Evolutionary conservation across 2,329 filamentous ascomycete species (phyloP), one percentile per base, ranked within the genome.

Genomic region (Pestalotiopsis fici): DNA sequence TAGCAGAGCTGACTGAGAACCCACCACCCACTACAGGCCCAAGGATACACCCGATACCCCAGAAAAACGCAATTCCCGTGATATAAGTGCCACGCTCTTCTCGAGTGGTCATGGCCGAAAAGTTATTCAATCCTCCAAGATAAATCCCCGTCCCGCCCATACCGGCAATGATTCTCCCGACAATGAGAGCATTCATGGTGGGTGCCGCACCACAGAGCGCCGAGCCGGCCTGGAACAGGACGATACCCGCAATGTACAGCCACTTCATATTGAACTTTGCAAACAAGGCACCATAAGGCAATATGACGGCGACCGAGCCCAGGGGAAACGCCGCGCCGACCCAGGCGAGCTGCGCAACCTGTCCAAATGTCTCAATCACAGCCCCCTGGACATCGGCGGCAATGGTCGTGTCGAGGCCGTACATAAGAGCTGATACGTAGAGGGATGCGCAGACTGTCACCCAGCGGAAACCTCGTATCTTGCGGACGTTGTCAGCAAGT

Each of bases 11-110:
- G 47, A 81, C 80, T 5, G 75, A 75, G 43, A 85, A 83, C 0
- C 78, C 80, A n/a, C 83, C 83, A 13, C 83, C 82, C 25, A 85
- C 74, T 12, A 85, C 76, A 1, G 83, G 83, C 0, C 84, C 84
- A 3, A 85, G 72, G 4, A 84, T 77, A 11, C 76, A 79, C 13
- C 83, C 83, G 4, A 82, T 59, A 50, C 83, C 82, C 80, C 82
- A 85, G 0, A 73, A 68, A 4, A 79, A 59, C 1, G 77, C 77
- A 3, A 72, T 72, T 6, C 69, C 64, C 35, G 71, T 68, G 68
- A 76, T 72, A 65, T 78, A 81, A 2, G 72, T 59, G 0, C 73
- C 67, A 1, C 75, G 72, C 63, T 78, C 76, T 13, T 27, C 27
- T 2, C 71, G 62, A 1, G 71, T 73, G 0, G 78, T 78, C 35